Evolutionary conservation across 2,329 filamentous ascomycete species (phyloP), one percentile per base, ranked within the genome.

Genomic region (Metarhizium robertsii): DNA sequence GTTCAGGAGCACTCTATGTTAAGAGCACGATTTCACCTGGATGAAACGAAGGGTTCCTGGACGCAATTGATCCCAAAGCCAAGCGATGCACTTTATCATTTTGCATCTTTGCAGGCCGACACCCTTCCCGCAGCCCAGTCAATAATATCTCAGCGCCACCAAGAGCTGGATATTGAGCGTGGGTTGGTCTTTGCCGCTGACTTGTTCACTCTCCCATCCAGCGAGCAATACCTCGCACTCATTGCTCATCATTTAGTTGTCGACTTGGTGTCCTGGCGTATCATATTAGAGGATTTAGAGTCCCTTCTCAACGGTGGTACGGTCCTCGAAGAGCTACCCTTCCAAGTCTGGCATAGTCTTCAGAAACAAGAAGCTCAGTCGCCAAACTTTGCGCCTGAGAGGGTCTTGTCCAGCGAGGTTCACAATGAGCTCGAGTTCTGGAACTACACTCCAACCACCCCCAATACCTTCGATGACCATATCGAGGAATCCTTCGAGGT

Each of bases 251-350:
- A 73, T 55, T 61, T 73, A 0, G 66, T 72, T 3, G 67, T 77
- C 14, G 75, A 77, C 51, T 60, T 77, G 3, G 72, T 77, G 1
- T 74, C 73, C 0, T 78, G 75, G 75, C 65, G 72, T 5, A 66
- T 74, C 5, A 63, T 78, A 2, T 61, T 76, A 0, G 69, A 73
- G 36, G 74, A 78, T 51, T 62, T 78, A 0, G 74, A 77, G 55
- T 64, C 66, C 4, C 56, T 72, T 0, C 60, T 77, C 5, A 61
- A 67, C 7, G 60, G 40, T 20, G 60, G 61, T 6, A 43, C 18
- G 2, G 57, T 62, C 10, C 14, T 59, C 58, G 8, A 60, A 60
- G 32, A 51, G 60, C 1, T 75, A 55, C 53, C 65, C 1, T 75
- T 75, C 57, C 68, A 69, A 40, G 66, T 60, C 20, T 75, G 72